phyloP scores from a whole-genome alignment of 2,329 filamentous ascomycete genomes.

The Alternaria infectoria region DNA sequence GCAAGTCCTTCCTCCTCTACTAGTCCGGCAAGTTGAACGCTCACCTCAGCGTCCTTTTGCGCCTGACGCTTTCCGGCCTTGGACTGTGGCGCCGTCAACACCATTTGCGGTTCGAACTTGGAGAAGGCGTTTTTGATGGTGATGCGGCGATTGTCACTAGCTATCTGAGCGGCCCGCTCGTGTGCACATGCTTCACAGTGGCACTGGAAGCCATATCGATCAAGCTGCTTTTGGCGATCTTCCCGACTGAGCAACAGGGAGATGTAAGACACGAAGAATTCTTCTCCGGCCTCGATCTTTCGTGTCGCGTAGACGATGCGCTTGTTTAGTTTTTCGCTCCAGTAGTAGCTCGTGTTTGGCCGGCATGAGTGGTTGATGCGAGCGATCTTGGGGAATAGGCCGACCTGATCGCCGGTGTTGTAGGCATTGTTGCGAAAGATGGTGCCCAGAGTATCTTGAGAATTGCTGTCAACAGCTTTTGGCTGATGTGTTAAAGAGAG shows the following conservation, averaged over 20 bases:
- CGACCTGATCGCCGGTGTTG: conserved; percentile 38
- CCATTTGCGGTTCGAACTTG: conserved; percentile 35
- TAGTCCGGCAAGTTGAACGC: conserved; percentile 34
- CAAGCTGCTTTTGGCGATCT: conserved; percentile 39
- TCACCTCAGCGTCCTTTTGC: conserved; percentile 34
- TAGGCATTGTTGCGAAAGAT: conserved; percentile 49
- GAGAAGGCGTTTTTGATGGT: conserved; percentile 36
- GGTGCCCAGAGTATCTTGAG: conserved; percentile 31
- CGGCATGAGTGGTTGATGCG: conserved; percentile 48
- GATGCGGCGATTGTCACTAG: conserved; percentile 36
- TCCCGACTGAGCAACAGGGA: conserved; percentile 38
- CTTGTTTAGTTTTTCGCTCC: conserved; percentile 40
- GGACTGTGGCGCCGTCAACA: conserved; percentile 26
- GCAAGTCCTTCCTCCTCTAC: conserved; percentile 44
- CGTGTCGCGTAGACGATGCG: conserved; percentile 46
- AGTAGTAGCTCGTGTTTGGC: conserved; percentile 47
- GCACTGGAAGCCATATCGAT: conserved; percentile 47
- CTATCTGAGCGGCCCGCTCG: conserved; percentile 13
- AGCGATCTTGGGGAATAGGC: conserved; percentile 44
- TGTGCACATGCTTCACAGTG: conserved; percentile 48
- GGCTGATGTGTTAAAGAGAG: conserved; percentile 37
- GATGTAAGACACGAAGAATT: conserved; percentile 50
- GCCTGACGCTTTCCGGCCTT: conserved; percentile 30
- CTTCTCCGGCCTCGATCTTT: conserved; percentile 49
- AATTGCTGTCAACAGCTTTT: conserved; percentile 19